A percentile compares a stretch with the other conserved stretches of the same genome.
phyloP scores from a whole-genome alignment of 768 basidiomycete genomes.

The Fomitopsis serialis region DNA sequence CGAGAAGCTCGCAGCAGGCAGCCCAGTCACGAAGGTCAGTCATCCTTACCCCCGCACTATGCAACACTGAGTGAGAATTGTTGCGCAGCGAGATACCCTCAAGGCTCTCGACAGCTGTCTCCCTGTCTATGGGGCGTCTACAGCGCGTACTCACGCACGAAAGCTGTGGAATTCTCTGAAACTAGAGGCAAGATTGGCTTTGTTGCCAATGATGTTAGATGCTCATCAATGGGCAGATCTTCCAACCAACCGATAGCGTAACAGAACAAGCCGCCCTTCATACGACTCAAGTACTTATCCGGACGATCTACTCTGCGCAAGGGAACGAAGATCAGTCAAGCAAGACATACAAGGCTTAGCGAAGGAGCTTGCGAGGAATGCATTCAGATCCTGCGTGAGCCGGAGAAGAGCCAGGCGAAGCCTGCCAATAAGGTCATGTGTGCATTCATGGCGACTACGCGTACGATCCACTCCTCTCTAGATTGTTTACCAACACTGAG shows the following conservation, averaged over 20 bases:
- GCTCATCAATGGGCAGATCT: slow-evolving; percentile 51
- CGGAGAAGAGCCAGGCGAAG: slow-evolving; percentile 90
- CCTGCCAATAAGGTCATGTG: slow-evolving; percentile 83
- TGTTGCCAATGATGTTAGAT: neutral
- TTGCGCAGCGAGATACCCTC: slow-evolving; percentile 75
- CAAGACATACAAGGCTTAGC: slow-evolving; percentile 50
- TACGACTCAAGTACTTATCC: slow-evolving; percentile 66
- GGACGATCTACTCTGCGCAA: slow-evolving; percentile 52
- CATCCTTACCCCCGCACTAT: neutral
- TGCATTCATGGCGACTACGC: slow-evolving; percentile 69
- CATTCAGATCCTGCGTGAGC: slow-evolving; percentile 72
- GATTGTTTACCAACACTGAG: neutral
- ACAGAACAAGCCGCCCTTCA: slow-evolving; percentile 74
- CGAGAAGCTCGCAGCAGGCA: slow-evolving; percentile 85
- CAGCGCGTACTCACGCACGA: slow-evolving; percentile 55
- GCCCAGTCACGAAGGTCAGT: slow-evolving; percentile 75
- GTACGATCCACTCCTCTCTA: slow-evolving; percentile 40
- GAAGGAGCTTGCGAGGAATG: slow-evolving; percentile 79
- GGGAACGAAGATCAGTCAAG: slow-evolving; percentile 29
- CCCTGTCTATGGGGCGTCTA: slow-evolving; percentile 73
- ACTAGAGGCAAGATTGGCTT: slow-evolving; percentile 64
- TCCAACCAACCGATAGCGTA: slow-evolving; percentile 79
- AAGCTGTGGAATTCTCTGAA: slow-evolving; percentile 91
- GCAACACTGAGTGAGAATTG: slow-evolving; percentile 2
- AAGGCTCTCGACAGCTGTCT: slow-evolving; percentile 73